Conservation (phyloP, 805 yeast genomes). For the Ogataea dorogensis region DNA sequence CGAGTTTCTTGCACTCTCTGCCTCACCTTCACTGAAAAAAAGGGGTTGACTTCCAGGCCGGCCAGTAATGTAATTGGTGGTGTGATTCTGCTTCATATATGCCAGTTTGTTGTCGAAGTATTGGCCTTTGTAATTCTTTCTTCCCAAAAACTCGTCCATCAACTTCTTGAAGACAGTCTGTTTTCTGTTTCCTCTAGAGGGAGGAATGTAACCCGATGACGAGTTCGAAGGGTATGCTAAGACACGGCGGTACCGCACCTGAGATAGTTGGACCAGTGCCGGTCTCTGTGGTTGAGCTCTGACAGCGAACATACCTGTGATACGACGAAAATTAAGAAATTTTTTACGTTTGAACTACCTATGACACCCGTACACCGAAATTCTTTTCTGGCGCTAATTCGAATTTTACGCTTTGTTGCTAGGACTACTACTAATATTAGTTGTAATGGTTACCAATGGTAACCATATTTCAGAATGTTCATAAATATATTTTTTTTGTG, state of each 20-base stretch:
- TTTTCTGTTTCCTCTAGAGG: slow-evolving; percentile 33
- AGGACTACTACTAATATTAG: background rate
- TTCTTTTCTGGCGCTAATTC: no score
- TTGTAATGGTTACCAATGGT: background rate
- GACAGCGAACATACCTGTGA: slow-evolving; percentile 3
- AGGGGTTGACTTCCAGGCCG: slow-evolving; percentile 40
- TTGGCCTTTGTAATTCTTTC: slow-evolving; percentile 79
- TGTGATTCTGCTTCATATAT: slow-evolving; percentile 62
- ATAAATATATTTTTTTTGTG: slow-evolving; percentile 4
- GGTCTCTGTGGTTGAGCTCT: slow-evolving; percentile 2
- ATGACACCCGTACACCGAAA: slow-evolving; percentile 7
- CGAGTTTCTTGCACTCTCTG: slow-evolving; percentile 8
- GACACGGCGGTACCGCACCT: slow-evolving; percentile 49
- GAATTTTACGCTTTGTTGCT: background rate
- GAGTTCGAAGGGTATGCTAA: slow-evolving; percentile 55
- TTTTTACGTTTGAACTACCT: slow-evolving; percentile 5
- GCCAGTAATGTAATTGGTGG: slow-evolving; percentile 70
- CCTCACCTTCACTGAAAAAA: slow-evolving; percentile 11
- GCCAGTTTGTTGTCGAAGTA: slow-evolving; percentile 74
- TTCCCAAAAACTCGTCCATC: slow-evolving; percentile 77
- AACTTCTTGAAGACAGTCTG: slow-evolving; percentile 57
- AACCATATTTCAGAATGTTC: background rate
- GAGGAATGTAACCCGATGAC: slow-evolving; percentile 41
- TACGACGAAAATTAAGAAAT: slow-evolving; percentile 2
- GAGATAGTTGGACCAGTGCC: slow-evolving; percentile 30